Percentiles rank a stretch among this genome's conserved stretches.
phyloP scores from a whole-genome alignment of 768 basidiomycete species.

The Rubroboletus pulcherrimus region DNA sequence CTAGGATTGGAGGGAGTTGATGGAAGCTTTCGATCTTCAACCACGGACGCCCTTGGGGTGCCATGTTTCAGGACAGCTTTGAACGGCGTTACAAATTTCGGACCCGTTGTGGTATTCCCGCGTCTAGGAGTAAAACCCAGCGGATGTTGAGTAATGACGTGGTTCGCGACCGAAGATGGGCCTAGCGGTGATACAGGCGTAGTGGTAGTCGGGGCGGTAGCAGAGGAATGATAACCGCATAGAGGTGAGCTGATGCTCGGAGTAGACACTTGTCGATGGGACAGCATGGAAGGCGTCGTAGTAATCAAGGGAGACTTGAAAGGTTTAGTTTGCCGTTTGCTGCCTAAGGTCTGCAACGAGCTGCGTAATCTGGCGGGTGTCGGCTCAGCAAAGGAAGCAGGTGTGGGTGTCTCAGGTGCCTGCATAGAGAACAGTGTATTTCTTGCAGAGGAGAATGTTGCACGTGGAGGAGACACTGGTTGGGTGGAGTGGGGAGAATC shows the following conservation, averaged over 20 bases:
- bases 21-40: neutral
- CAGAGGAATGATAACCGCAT: neutral
- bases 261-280: constrained; percentile 23
- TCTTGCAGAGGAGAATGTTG: constrained; percentile 37
- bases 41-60: constrained; percentile 17
- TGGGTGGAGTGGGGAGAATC: constrained; percentile 3
- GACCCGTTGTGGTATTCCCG: constrained; percentile 31
- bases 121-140: constrained; percentile 23
- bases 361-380: constrained; percentile 13
- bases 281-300: constrained; percentile 4
- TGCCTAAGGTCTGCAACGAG: constrained; percentile 5
- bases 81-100: constrained; percentile 60
- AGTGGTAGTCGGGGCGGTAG: constrained; percentile 1
- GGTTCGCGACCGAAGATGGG: constrained; percentile 25
- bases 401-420: constrained; percentile 39
- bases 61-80: constrained; percentile 49
- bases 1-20: neutral
- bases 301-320: constrained; percentile 48
- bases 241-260: constrained; percentile 27
- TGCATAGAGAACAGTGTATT: constrained; percentile 31
- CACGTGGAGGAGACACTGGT: constrained; percentile 19
- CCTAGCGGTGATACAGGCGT: constrained; percentile 34
- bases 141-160: constrained; percentile 13
- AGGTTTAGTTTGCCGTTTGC: constrained; percentile 29
- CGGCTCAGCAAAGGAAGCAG: constrained; percentile 20